A percentile compares a stretch with the other conserved stretches of the same genome.
phyloP scores from a whole-genome alignment of 257 asterid species.

The Catharanthus roseus region DNA sequence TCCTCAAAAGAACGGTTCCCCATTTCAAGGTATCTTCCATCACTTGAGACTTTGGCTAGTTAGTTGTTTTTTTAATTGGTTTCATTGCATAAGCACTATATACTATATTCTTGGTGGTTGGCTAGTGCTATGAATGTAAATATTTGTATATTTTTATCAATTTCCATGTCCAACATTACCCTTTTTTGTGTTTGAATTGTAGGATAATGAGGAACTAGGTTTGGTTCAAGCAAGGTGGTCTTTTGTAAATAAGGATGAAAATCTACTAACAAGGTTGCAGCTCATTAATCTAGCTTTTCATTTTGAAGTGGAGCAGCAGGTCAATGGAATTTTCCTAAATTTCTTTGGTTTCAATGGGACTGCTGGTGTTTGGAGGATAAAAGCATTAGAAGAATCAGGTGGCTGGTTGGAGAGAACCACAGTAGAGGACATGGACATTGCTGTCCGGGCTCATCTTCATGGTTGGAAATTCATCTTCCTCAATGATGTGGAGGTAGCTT shows the following conservation, averaged over 20 bases:
- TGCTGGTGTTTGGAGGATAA: constrained; percentile 96
- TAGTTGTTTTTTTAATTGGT: not conserved
- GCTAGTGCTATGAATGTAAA: not conserved
- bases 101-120: constrained; percentile 3
- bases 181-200: constrained; percentile 17
- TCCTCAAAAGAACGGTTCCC: constrained; percentile 69
- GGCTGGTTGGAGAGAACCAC: constrained; percentile 99
- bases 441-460: constrained; percentile 93
- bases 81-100: constrained; percentile 9
- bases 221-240: constrained; percentile 98
- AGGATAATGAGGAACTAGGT: constrained; percentile 91
- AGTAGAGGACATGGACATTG: constrained; percentile 97
- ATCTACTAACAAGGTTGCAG: constrained; percentile 79
- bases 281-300: constrained; percentile 86
- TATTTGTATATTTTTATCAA: not conserved
- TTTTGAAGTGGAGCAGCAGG: constrained; percentile 97
- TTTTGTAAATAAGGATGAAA: constrained; percentile 90
- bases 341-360: constrained; percentile 99
- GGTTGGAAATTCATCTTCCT: constrained; percentile 95
- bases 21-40: constrained; percentile 64
- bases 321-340: constrained; percentile 70
- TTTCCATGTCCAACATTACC: constrained; percentile 4
- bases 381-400: constrained; percentile 89
- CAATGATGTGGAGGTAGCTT: constrained; percentile 81
- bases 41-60: no score